Conservation (phyloP, 495 filamentous ascomycete species). For the Trichoderma erinaceum region DNA sequence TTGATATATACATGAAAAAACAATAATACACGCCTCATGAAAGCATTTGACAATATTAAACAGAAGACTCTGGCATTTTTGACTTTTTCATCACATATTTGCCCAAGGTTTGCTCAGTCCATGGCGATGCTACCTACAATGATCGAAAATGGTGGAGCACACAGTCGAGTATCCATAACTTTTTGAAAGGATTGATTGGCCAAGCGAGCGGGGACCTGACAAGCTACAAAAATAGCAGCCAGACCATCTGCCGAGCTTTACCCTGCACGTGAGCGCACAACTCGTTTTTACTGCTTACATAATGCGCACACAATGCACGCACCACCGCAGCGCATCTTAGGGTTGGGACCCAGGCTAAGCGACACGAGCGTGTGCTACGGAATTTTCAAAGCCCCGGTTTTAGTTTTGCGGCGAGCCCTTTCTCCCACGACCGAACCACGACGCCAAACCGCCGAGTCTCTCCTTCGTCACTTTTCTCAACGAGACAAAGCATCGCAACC, state of each 20-base stretch:
- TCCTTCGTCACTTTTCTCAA: neutral
- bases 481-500: conserved; percentile 17
- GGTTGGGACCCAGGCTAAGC: conserved; percentile 16
- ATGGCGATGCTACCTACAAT: neutral
- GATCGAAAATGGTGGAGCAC: neutral
- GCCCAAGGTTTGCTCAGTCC: neutral
- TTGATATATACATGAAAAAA: neutral
- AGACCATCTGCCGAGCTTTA: neutral
- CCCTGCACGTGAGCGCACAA: neutral
- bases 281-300: neutral
- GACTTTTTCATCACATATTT: neutral
- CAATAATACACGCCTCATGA: neutral
- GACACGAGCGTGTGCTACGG: conserved; percentile 12
- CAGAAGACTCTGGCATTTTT: neutral
- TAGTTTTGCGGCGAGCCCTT: conserved; percentile 14
- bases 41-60: neutral
- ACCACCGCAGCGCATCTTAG: neutral
- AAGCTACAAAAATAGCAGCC: neutral
- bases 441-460: conserved; percentile 14
- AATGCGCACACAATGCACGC: neutral
- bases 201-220: neutral
- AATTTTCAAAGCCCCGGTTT: conserved; percentile 15
- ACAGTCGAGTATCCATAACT: neutral
- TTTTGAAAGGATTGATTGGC: neutral
- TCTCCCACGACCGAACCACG: conserved; percentile 11